Evolutionary conservation across 1,284 basidiomycete species (phyloP).

Genomic region (Cystobasidium slooffiae): DNA sequence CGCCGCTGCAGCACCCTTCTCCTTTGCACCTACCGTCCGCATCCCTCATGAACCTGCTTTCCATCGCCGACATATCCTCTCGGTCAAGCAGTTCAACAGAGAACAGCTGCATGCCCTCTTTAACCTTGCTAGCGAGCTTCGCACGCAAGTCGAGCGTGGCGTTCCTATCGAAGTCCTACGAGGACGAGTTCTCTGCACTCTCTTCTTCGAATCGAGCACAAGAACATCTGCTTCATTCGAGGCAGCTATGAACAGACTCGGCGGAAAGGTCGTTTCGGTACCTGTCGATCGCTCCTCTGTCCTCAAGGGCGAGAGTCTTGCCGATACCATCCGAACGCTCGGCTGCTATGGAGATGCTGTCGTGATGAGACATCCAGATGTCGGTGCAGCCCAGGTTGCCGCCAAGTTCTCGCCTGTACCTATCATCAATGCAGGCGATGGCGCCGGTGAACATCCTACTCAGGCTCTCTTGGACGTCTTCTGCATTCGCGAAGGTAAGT

Average conservation of each 20-base stretch:
- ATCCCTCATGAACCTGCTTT: constrained; percentile 61
- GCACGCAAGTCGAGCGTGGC: constrained; percentile 88
- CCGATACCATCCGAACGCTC: constrained; percentile 92
- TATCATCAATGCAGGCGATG: constrained; percentile 95
- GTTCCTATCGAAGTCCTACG: constrained; percentile 87
- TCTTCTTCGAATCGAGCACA: constrained; percentile 98
- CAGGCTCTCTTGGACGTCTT: constrained; percentile 91
- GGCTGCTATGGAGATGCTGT: constrained; percentile 96
- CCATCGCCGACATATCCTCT: constrained; percentile 86
- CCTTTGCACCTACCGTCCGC: constrained; percentile 58
- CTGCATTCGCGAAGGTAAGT: constrained; percentile 72
- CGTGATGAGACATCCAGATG: constrained; percentile 89
- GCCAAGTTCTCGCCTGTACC: constrained; percentile 96
- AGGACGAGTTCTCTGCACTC: constrained; percentile 88
- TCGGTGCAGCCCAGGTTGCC: constrained; percentile 86
- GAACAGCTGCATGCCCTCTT: constrained; percentile 93
- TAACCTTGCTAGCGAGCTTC: constrained; percentile 94
- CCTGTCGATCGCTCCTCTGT: constrained; percentile 83
- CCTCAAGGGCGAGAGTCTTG: constrained; percentile 89
- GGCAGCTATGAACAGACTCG: constrained; percentile 97
- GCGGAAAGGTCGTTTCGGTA: constrained; percentile 89
- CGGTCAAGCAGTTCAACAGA: constrained; percentile 90
- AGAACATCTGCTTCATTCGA: constrained; percentile 97
- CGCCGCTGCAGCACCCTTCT: constrained; percentile 60
- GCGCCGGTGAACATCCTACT: constrained; percentile 95